Evolutionary conservation across 1,284 basidiomycete genomes (phyloP), one percentile per base, ranked within the genome.

Genomic region (Moesziomyces sp.): DNA sequence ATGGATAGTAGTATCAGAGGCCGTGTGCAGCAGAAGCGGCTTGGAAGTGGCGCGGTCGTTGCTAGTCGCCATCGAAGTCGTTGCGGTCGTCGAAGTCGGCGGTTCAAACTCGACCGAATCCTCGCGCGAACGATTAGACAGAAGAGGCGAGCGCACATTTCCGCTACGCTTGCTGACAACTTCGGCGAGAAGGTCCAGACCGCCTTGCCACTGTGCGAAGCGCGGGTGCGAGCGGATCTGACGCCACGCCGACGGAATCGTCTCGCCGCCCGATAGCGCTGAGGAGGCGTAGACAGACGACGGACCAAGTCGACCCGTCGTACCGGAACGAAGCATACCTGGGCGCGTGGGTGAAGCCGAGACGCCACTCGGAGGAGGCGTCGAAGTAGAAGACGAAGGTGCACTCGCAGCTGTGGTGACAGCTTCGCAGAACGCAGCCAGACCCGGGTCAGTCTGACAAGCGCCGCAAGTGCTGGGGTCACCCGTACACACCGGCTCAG

Each of bases 151-250:
- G n/a, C 65, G 51, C 16, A 74, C 54, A 26, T 64, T 70, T 19
- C 72, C 72, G 18, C 55, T 59, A 0, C 78, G 60, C 43, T 71
- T 70, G 34, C 73, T 69, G 16, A 83, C 79, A 11, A 83, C 79
- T 26, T 83, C 81, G 9, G 82, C 82, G 16, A 83, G 77, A 19
- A 83, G 61, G 19, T 79, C 73, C n/a, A 83, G 60, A 3, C 82
- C 81, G 11, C 79, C 81, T 28, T 67, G 58, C 62, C 73, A 81
- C 42, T 72, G 63, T 3, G 65, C 54, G 63, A 81, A 83, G 43
- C 72, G 70, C 9, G 81, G 81, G 38, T 83, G 82, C n/a, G 65
- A 66, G 16, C 80, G 79, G 11, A 83, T 78, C 50, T 78, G 74
- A 26, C 63, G 60, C 62, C 77, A 83, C 7, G 81, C 82, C 5